These are phyloP conservation scores for Pinus albicaulis DNA, from an alignment of 75 land plant genomes.

Conservation along the genomic window DNA sequence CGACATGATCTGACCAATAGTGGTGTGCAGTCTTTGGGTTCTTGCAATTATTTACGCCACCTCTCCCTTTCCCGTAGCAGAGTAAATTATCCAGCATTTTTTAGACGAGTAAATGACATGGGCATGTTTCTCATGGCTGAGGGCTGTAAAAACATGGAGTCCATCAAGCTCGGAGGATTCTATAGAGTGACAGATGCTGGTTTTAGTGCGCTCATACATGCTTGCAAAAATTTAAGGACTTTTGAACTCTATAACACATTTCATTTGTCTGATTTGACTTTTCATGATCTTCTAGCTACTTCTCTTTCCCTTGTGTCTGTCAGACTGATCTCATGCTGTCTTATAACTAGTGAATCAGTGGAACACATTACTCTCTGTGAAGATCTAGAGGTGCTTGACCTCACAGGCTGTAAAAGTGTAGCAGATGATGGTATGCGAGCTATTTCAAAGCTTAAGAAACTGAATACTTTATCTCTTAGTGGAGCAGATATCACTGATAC, in stretches of 20 bases:
- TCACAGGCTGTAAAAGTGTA: slow-evolving; percentile 66
- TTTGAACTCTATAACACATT: slow-evolving; percentile 58
- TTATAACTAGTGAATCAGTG: slow-evolving; percentile 61
- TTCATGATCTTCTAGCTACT: slow-evolving; percentile 43
- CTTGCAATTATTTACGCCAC: slow-evolving; percentile 26
- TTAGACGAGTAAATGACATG: slow-evolving; percentile 66
- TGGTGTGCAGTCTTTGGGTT: slow-evolving; percentile 55
- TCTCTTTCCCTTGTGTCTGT: slow-evolving; percentile 41
- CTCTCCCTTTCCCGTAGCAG: slow-evolving; percentile 53
- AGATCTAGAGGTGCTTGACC: slow-evolving; percentile 52
- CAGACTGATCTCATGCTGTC: slow-evolving; percentile 43
- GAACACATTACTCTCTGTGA: slow-evolving; percentile 35
- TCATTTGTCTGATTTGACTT: slow-evolving; percentile 65
- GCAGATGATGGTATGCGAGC: slow-evolving; percentile 51
- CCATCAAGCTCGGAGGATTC: slow-evolving; percentile 77
- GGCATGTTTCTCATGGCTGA: slow-evolving; percentile 72
- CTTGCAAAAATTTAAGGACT: slow-evolving; percentile 46
- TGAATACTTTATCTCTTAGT: slow-evolving; percentile 43
- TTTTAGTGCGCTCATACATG: slow-evolving; percentile 55
- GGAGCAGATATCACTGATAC: slow-evolving; percentile 56
- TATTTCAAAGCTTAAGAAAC: slow-evolving; percentile 35
- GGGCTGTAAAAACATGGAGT: slow-evolving; percentile 45
- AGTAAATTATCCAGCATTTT: slow-evolving; percentile 25
- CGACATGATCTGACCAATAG: slow-evolving; percentile 50
- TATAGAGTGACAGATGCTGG: slow-evolving; percentile 81